Base-by-base conservation (phyloP, 2,329 filamentous ascomycete species). In the Aspergillus felis region DNA sequence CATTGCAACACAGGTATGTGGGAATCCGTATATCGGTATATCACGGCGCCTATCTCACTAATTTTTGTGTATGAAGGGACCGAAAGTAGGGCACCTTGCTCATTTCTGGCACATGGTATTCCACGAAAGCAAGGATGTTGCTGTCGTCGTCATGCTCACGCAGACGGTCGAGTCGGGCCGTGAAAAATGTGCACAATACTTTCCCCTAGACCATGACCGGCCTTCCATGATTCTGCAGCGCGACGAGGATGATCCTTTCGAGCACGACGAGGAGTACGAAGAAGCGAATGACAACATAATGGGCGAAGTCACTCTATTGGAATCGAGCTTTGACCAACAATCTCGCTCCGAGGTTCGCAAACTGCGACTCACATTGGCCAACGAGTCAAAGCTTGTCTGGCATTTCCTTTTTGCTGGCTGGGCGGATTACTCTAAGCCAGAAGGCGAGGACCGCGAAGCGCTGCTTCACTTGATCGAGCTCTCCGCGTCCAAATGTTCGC, bases 51-150 rank as follows among this genome's bases (percentile, higher is more conserved):
- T 14, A 12, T 12, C 3, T 14, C n/a, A 12, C 44, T 25, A 29
- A 42, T 28, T 27, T 12, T 25, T 25, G 47, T 32, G 50, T 25
- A 29, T 47, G 44, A 24, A 87, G 78, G 94, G 94, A 0, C 94
- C 94, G 5, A 96, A 92, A 68, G 75, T 81, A 58, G 84, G 85
- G 27, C 90, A 89, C 17, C 82, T 88, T 55, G 85, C 87, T 64
- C 91, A 96, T 69, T 90, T 96, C 63, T 99, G 93, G 90, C 90
- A 94, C 69, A 99, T 99, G 94, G 81, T 97, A 38, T 90, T 90
- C 71, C 87, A 95, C 68, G 91, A 95, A 74, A 85, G 81, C n/a
- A 75, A 76, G 27, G 86, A 87, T 49, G 85, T 88, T 2, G 91
- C 86, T 1, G 91, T 97, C 56, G 88, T 97, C 54, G 87, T 97